Evolutionary conservation across 257 asterid species (phyloP), one percentile per base, ranked within the genome.

Genomic region (Mitragyna speciosa): DNA sequence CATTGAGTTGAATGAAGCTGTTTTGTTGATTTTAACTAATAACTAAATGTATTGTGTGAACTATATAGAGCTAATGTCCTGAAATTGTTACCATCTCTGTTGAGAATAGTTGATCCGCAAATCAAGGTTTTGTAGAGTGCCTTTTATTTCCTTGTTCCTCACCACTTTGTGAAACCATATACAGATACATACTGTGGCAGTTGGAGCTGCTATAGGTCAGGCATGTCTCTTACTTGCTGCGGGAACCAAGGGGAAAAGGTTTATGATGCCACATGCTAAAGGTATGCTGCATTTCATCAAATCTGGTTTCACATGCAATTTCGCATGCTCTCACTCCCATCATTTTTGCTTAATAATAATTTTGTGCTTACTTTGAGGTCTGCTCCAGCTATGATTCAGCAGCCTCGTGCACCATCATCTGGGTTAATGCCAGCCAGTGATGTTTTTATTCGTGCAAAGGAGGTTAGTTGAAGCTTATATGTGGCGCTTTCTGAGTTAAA

Each of bases 191-290:
- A 93, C 98, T 24, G 93, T 93, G 67, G 89, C 82, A 61, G 87
- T 93, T 85, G 99, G 97, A 78, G 92, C 93, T 73, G 98, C 99
- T 58, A 88, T 93, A 36, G 99, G 99, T 72, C 98, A 93, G 49
- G 97, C 99, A 33, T 95, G 99, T 85, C 97, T 95, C 80, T 84
- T 95, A 79, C 96, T 95, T 76, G 88, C 98, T 80, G 94, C 98
- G 72, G 99, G 99, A 76, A 82, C 85, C 81, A 93, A 95, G 80
- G 99, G 98, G 80, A 87, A 91, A 81, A 88, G 99, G 88, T 95
- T 84, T 84, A 91, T 90, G 97, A 83, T 93, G 98, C 99, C 97
- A 77, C 93, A 92, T 84, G 86, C 99, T 76, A 91, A 90, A 88
- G 98, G 99, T 92, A 64, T 77, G 56, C 10, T 76, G 39, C 59